Base-by-base conservation (phyloP, 495 filamentous ascomycete genomes). In the Penicillium simplicissimum region DNA sequence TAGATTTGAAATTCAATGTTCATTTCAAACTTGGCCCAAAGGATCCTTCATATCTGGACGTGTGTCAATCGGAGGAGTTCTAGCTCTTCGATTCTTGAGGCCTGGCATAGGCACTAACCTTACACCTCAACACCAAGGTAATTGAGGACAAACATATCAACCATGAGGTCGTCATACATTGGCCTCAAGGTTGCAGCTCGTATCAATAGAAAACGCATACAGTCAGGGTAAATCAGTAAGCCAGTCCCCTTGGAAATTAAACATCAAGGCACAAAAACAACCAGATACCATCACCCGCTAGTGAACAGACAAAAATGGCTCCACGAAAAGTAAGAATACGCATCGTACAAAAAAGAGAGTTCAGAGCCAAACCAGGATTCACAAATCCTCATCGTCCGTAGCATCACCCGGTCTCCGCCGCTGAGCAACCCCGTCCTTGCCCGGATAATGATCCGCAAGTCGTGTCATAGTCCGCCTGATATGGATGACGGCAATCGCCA, bases 401-500 rank as follows among this genome's bases (percentile, higher is more conserved):
- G 28, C 36, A 25, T 45, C 57, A 8, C 35, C 34, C 17, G 11
- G 25, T 42, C 13, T 25, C 13, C 45, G 62, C 13, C 40, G 40
- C 11, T 38, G 58, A 48, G 62, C 57, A 47, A 62, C 31, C 1
- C 42, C 33, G 7, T 38, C 35, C 10, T 36, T 21, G 9, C 55
- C 8, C 23, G 48, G 48, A 34, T 67, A 62, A 6, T 28, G 35
- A 33, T 55, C n/a, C 2, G 71, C 62, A 33, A 82, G 65, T n/a
- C 67, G 56, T 15, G 63, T 40, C 70, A 80, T 69, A 28, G 71
- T 74, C 21, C 71, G 71, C 21, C 78, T 67, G 14, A 75, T 68
- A 60, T 74, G 66, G 61, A 77, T 69, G 8, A 80, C 67, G 4
- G 70, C 58, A 37, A 82, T 79, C 1, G 78, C 74, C 33, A 82